Conservation (phyloP, 176 grass and related monocot species). For the Aegilops sharonensis region DNA sequence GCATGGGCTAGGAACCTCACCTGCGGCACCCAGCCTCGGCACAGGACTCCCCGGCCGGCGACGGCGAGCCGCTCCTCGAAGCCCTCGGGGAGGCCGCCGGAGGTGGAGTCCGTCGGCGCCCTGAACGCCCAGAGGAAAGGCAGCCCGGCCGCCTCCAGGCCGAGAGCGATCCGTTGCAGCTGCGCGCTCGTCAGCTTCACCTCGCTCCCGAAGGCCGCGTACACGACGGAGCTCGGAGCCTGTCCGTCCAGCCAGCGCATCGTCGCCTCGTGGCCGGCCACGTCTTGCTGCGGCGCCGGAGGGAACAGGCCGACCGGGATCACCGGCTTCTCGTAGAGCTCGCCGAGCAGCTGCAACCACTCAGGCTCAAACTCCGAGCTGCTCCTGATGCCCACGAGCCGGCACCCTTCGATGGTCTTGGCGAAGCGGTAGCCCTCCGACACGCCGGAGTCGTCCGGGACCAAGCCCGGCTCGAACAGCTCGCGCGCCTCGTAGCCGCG, state of each 20-base stretch:
- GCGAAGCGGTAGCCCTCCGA: constrained; percentile 46
- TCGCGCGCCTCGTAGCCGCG: constrained; percentile 46
- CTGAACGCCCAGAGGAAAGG: constrained; percentile 70
- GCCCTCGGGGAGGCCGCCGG: constrained; percentile 26
- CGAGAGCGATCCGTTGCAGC: constrained; percentile 44
- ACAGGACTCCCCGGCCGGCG: constrained; percentile 27
- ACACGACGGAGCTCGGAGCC: constrained; percentile 44
- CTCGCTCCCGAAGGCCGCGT: constrained; percentile 72
- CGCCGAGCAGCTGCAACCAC: constrained; percentile 38
- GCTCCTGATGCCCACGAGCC: constrained; percentile 49
- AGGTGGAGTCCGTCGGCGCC: not conserved
- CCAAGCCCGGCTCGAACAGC: not conserved
- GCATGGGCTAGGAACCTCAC: constrained; percentile 38
- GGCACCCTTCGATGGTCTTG: constrained; percentile 37
- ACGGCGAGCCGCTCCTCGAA: constrained; percentile 28
- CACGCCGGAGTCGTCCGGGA: constrained; percentile 42
- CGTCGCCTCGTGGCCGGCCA: constrained; percentile 1
- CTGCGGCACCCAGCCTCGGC: constrained; percentile 59
- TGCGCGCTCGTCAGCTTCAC: constrained; percentile 45
- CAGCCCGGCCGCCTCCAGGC: constrained; percentile 47
- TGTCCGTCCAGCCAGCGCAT: constrained; percentile 47
- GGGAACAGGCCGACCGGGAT: constrained; percentile 49
- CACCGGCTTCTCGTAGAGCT: constrained; percentile 47
- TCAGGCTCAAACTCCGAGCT: constrained; percentile 32
- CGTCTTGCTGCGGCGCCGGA: constrained; percentile 23